Conservation (phyloP, 305 asterid species). For the Solanum chacoense region DNA sequence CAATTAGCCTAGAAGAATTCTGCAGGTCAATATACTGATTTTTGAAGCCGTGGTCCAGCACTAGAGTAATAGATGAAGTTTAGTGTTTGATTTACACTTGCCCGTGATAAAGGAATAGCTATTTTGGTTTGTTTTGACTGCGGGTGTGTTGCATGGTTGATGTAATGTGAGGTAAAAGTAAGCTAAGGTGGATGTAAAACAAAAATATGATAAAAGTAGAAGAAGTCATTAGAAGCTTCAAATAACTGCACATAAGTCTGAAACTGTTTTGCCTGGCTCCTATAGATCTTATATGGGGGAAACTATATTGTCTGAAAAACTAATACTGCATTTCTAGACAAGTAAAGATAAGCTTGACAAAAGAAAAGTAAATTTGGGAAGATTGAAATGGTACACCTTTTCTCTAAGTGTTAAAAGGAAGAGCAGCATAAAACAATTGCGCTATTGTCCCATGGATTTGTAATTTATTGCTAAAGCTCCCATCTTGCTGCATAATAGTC, state of each 20-base stretch:
- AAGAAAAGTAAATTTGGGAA: neutral
- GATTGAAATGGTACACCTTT: neutral
- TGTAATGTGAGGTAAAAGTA: neutral
- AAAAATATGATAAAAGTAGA: neutral
- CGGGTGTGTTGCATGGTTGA: neutral
- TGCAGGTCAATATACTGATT: neutral
- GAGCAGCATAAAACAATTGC: neutral
- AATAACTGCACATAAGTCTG: neutral
- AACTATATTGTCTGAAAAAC: neutral
- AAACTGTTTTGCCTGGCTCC: neutral
- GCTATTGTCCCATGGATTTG: neutral
- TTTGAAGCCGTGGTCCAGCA: neutral
- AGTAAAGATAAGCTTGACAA: neutral
- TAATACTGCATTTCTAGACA: neutral
- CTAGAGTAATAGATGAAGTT: neutral
- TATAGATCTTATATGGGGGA: neutral
- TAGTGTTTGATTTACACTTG: neutral
- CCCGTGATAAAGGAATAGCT: neutral
- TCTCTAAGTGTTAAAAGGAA: neutral
- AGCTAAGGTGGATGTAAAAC: neutral
- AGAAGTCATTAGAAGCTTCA: neutral
- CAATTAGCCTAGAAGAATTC: neutral
- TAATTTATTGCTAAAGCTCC: neutral
- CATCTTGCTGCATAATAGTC: neutral
- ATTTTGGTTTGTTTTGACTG: neutral